Evolutionary conservation across 257 asterid species (phyloP), one percentile per base, ranked within the genome.

Genomic region (Solanum arcanum): DNA sequence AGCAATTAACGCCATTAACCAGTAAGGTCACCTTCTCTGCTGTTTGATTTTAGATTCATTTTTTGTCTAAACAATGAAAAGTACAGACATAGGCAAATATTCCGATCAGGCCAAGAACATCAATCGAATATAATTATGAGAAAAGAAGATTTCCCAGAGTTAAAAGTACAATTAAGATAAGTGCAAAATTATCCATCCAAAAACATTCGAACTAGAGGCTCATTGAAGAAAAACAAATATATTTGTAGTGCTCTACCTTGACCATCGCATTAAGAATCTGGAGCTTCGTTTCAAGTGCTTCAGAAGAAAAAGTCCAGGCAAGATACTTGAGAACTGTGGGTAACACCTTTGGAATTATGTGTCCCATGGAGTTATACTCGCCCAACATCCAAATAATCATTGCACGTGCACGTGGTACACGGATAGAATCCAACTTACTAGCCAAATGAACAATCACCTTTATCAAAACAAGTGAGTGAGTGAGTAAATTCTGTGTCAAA

Each of bases 361-460:
- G 59, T 81, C 98, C 99, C 78, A 91, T 78, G 88, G 89, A 87
- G 94, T 92, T 88, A 89, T 94, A 95, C 89, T 97, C 98, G 27
- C 99, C 99, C 92, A 97, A 84, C 98, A 97, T 94, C 99, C 99
- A 97, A 89, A 96, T 92, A 69, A 97, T 92, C 95, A 93, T 92
- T 82, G 98, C 98, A 87, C 99, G 99, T 83, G 98, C 98, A 70
- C 94, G 90, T 69, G 98, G 94, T n/a, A 95, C 94, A 87, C 78
- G 77, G 86, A 94, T 92, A 83, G 95, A 91, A 90, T 97, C 99
- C 94, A 97, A 89, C 88, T 93, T 94, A 88, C 95, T 93, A 77
- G 92, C 89, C 95, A 97, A 90, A 90, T 93, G 94, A 89, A 90
- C 93, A 89, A 95, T 95, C 44, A 94, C 96, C 99, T 97, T 90